These are phyloP conservation scores for Strobilomyces confusus DNA, from an alignment of 768 basidiomycete genomes.

Conservation along the genomic window DNA sequence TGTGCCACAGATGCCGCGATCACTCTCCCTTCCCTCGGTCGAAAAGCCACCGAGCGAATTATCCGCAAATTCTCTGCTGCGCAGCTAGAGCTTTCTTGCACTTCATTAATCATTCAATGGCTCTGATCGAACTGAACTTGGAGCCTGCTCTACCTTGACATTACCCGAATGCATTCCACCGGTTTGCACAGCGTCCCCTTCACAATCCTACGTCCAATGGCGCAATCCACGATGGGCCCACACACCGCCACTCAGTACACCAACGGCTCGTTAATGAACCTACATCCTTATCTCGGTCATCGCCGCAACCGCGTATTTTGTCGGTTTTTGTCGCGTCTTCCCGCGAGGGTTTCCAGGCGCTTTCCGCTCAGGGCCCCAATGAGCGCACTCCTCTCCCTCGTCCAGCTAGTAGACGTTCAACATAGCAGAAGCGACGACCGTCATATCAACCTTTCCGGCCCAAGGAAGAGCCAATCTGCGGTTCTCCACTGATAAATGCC, in stretches of 20 bases:
- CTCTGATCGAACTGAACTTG: background rate
- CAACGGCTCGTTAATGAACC: background rate
- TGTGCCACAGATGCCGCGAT: conserved; percentile 19
- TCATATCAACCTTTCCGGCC: conserved; percentile 10
- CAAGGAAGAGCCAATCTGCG: conserved; percentile 11
- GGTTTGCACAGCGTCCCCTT: conserved; percentile 6
- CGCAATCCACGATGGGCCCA: conserved; percentile 2
- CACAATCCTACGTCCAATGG: conserved; percentile 3
- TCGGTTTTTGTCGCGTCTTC: conserved; percentile 1
- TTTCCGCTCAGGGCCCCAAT: background rate
- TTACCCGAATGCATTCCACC: background rate
- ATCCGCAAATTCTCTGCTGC: conserved; percentile 1
- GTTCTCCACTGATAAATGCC: conserved; percentile 20
- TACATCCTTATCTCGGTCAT: conserved; percentile 21
- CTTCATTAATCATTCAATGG: conserved; percentile 3
- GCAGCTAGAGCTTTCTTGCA: background rate
- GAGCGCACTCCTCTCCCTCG: background rate
- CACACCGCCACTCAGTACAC: conserved; percentile 13
- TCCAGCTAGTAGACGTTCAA: background rate
- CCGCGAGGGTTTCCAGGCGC: conserved; percentile 17
- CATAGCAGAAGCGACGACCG: background rate
- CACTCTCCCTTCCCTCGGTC: conserved; percentile 5
- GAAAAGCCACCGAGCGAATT: conserved; percentile 17
- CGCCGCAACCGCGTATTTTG: conserved; percentile 1
- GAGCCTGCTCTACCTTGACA: background rate